A percentile compares a stretch with the other conserved stretches of the same genome.
Evolutionary conservation across 345 rosid species (phyloP).

Genomic region (Jatropha curcas): DNA sequence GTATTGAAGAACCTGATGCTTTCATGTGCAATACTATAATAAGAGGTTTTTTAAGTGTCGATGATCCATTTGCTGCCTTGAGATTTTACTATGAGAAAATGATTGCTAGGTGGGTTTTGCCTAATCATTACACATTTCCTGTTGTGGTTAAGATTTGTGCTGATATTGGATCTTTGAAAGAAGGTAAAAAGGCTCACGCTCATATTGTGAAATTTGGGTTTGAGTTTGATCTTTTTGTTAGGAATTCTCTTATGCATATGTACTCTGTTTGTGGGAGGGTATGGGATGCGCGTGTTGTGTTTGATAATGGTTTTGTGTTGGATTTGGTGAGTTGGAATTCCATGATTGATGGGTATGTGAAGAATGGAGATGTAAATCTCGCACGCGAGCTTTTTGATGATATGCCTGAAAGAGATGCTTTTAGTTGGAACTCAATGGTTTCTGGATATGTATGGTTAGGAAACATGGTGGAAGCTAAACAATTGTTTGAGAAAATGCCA

Average conservation of each 20-base stretch:
- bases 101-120: conserved; percentile 46
- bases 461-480: conserved; percentile 31
- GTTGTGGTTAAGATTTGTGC: conserved; percentile 50
- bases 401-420: conserved; percentile 31
- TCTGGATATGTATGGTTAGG: conserved; percentile 23
- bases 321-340: conserved; percentile 39
- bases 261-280: conserved; percentile 31
- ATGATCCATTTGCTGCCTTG: conserved; percentile 44
- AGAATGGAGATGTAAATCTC: conserved; percentile 22
- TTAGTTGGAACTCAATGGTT: conserved; percentile 29
- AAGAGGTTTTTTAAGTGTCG: conserved; percentile 36
- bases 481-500: conserved; percentile 33
- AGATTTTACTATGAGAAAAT: conserved; percentile 51
- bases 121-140: conserved; percentile 62
- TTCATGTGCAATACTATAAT: conserved; percentile 60
- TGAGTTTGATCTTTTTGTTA: conserved; percentile 35
- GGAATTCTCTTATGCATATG: conserved; percentile 28
- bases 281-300: conserved; percentile 29
- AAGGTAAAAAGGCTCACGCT: conserved; percentile 31
- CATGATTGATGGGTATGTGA: conserved; percentile 37
- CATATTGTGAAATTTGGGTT: conserved; percentile 27
- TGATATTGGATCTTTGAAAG: conserved; percentile 36
- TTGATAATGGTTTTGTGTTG: conserved; percentile 27
- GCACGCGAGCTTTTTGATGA: conserved; percentile 55
- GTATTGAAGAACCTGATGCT: conserved; percentile 51